A percentile compares a stretch with the other conserved stretches of the same genome.
These are phyloP conservation scores for Suillus plorans DNA, from an alignment of 768 basidiomycete species.

Conservation along the genomic window DNA sequence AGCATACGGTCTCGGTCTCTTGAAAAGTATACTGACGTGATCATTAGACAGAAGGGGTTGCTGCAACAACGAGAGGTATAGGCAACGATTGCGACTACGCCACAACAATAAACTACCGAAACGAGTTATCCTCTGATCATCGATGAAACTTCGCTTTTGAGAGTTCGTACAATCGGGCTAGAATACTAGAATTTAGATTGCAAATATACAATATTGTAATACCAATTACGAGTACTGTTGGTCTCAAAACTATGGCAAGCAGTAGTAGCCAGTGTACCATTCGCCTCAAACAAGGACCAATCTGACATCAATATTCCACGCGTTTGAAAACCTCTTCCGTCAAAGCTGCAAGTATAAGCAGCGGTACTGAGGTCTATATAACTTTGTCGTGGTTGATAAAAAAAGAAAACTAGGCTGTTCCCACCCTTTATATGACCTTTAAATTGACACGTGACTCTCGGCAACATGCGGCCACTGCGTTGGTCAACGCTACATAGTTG, in stretches of 20 bases:
- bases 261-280: slow-evolving; percentile 49
- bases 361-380: slow-evolving; percentile 19
- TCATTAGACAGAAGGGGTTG: slow-evolving; percentile 45
- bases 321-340: slow-evolving; percentile 20
- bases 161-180: neutral
- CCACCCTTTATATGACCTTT: slow-evolving; percentile 10
- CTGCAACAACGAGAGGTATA: slow-evolving; percentile 56
- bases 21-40: slow-evolving; percentile 4
- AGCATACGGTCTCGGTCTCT: slow-evolving; percentile 20
- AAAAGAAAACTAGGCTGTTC: slow-evolving; percentile 8
- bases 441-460: slow-evolving; percentile 26
- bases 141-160: neutral
- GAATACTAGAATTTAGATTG: slow-evolving; percentile 27
- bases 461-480: neutral
- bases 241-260: slow-evolving; percentile 62
- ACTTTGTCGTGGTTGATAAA: slow-evolving; percentile 23
- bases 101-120: slow-evolving; percentile 23
- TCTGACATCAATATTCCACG: slow-evolving; percentile 34
- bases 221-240: slow-evolving; percentile 18
- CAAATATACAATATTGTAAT: neutral
- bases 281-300: slow-evolving; percentile 75
- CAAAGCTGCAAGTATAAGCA: slow-evolving; percentile 6
- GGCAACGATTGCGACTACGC: slow-evolving; percentile 46
- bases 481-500: neutral
- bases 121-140: slow-evolving; percentile 19